phyloP scores from a whole-genome alignment of 2,329 filamentous ascomycete genomes.

The Dactylonectria macrodidyma region DNA sequence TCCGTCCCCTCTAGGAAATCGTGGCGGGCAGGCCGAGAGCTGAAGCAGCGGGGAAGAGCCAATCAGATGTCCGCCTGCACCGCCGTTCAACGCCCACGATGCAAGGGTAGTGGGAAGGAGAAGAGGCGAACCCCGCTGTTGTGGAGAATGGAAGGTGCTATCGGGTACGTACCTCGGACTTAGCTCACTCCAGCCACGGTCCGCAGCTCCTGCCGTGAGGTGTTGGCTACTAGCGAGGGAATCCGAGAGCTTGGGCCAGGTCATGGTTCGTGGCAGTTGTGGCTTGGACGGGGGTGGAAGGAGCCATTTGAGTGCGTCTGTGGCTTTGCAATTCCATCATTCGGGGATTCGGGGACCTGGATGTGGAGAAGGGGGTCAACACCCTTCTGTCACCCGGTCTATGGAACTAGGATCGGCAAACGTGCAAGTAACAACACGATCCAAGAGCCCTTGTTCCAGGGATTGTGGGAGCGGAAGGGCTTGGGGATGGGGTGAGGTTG shows the following conservation, averaged over 20 bases:
- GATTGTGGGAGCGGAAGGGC: background rate
- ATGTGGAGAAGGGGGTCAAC: background rate
- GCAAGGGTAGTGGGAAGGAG: conserved; percentile 11
- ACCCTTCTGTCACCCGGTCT: background rate
- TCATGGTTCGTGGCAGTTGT: background rate
- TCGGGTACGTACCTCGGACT: background rate
- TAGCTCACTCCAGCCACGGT: conserved; percentile 1
- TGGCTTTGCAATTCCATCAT: background rate
- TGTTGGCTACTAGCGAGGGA: conserved; percentile 1
- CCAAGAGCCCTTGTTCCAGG: conserved; percentile 18
- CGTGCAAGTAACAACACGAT: background rate
- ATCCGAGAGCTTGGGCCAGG: conserved; percentile 42
- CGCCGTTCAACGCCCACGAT: conserved; percentile 6
- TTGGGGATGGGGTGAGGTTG: background rate
- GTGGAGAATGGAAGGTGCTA: background rate
- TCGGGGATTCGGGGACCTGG: background rate
- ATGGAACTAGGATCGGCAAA: background rate
- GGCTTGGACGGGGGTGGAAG: conserved; percentile 20
- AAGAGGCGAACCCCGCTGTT: background rate
- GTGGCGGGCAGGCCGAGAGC: conserved; percentile 48
- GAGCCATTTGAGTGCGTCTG: background rate
- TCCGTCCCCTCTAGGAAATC: conserved; percentile 43
- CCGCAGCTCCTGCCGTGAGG: background rate
- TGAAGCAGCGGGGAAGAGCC: conserved; percentile 37
- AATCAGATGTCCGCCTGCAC: conserved; percentile 33